phyloP scores from a whole-genome alignment of 495 filamentous ascomycete species.

The Penicillium cinerascens region DNA sequence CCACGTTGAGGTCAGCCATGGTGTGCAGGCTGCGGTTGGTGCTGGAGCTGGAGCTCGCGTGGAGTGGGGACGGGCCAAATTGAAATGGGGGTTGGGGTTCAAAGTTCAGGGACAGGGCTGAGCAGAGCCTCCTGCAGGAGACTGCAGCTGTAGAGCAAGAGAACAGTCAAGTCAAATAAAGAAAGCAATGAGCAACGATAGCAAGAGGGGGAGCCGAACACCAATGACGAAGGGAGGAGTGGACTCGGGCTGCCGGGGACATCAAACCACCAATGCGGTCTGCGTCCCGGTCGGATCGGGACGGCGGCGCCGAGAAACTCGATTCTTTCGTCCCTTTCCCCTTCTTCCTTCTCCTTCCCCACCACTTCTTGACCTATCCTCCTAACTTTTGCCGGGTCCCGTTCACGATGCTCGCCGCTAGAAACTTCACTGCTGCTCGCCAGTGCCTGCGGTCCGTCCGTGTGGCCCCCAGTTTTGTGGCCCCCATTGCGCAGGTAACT shows the following conservation, averaged over 20 bases:
- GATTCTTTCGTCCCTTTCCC: slow-evolving; percentile 25
- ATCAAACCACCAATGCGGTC: slow-evolving; percentile 32
- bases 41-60: slow-evolving; percentile 1
- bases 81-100: slow-evolving; percentile 3
- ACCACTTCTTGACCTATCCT: slow-evolving; percentile 4
- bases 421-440: slow-evolving; percentile 53
- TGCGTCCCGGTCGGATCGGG: slow-evolving; percentile 39
- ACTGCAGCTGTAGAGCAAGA: background rate
- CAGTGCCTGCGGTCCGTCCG: slow-evolving; percentile 54
- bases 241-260: slow-evolving; percentile 26
- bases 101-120: background rate
- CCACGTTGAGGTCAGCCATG: slow-evolving; percentile 69
- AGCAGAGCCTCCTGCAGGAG: slow-evolving; percentile 5
- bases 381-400: slow-evolving; percentile 20
- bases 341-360: slow-evolving; percentile 26
- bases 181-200: background rate
- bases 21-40: slow-evolving; percentile 1
- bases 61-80: slow-evolving; percentile 10
- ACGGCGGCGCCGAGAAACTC: slow-evolving; percentile 37
- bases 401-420: slow-evolving; percentile 57
- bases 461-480: slow-evolving; percentile 44
- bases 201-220: slow-evolving; percentile 2
- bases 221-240: slow-evolving; percentile 16
- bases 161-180: background rate
- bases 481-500: slow-evolving; percentile 52